These are phyloP conservation scores for Salvia splendens DNA, from an alignment of 257 asterid genomes.

Conservation along the genomic window DNA sequence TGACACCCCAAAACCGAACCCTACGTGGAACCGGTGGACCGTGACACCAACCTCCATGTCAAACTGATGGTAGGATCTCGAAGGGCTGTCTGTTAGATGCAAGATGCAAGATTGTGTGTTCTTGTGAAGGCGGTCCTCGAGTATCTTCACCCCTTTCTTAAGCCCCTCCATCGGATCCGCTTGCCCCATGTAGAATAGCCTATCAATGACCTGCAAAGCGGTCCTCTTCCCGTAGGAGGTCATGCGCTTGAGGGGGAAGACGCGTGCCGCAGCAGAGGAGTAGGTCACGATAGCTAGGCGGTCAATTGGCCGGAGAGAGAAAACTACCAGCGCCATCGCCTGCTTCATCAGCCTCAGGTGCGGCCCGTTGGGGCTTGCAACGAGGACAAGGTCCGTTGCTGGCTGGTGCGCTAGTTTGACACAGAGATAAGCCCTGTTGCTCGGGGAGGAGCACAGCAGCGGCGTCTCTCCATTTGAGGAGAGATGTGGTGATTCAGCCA, in stretches of 20 bases:
- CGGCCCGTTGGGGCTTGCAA: constrained; percentile 84
- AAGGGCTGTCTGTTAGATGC: constrained; percentile 66
- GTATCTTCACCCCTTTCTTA: constrained; percentile 78
- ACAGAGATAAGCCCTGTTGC: constrained; percentile 52
- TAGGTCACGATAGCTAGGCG: constrained; percentile 77
- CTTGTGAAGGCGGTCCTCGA: constrained; percentile 66
- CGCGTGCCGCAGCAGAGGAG: constrained; percentile 80
- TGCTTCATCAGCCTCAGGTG: constrained; percentile 89
- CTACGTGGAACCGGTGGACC: constrained; percentile 64
- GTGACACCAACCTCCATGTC: constrained; percentile 45
- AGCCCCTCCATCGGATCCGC: constrained; percentile 84
- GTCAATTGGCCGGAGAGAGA: constrained; percentile 71
- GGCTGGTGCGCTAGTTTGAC: constrained; percentile 65
- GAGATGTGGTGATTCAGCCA: too few relatives aligned
- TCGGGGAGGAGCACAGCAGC: constrained; percentile 36
- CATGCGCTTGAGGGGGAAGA: constrained; percentile 83
- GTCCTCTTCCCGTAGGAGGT: constrained; percentile 71
- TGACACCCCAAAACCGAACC: constrained; percentile 63
- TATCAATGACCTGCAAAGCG: constrained; percentile 75
- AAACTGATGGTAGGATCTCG: constrained; percentile 59
- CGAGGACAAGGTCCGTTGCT: constrained; percentile 75
- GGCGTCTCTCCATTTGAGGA: constrained; percentile 23
- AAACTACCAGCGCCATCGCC: constrained; percentile 79
- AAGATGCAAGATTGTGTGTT: constrained; percentile 68
- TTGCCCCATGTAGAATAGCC: constrained; percentile 71